Conservation (phyloP, 108 stramenopile species). For the Poteriospumella lacustris region DNA sequence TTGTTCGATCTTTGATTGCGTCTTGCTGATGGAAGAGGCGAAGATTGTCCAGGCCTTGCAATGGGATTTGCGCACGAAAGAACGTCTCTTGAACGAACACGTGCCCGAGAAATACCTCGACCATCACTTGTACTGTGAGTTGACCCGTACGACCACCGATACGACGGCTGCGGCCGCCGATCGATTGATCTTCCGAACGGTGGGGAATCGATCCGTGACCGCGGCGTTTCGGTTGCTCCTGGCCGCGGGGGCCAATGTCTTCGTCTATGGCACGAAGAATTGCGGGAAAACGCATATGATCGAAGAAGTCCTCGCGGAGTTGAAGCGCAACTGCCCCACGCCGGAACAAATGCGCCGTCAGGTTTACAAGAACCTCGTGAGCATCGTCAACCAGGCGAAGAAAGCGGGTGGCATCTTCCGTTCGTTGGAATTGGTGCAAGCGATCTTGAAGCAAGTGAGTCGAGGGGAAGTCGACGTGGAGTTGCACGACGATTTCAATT, state of each 20-base stretch:
- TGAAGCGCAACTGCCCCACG: neutral
- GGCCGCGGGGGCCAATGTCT: constrained; percentile 4
- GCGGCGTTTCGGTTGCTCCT: neutral
- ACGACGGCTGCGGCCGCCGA: neutral
- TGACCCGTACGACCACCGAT: neutral
- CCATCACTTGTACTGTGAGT: neutral
- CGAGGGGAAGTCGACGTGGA: neutral
- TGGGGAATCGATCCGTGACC: neutral
- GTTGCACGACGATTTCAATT: neutral
- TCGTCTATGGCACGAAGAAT: neutral
- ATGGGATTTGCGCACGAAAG: neutral
- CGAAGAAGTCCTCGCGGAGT: neutral
- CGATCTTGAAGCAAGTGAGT: neutral
- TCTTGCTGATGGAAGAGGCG: neutral
- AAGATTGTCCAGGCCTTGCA: neutral
- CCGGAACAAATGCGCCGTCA: neutral
- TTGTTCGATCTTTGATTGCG: constrained; percentile 10
- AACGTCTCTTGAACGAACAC: neutral
- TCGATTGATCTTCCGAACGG: neutral
- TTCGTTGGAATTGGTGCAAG: neutral
- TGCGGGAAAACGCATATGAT: constrained; percentile 14
- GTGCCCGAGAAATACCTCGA: neutral
- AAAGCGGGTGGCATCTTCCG: neutral
- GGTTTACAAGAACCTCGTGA: neutral
- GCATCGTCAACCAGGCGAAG: neutral